Evolutionary conservation across 2,329 filamentous ascomycete species (phyloP).

Genomic region (Ceratocystis cubensis): DNA sequence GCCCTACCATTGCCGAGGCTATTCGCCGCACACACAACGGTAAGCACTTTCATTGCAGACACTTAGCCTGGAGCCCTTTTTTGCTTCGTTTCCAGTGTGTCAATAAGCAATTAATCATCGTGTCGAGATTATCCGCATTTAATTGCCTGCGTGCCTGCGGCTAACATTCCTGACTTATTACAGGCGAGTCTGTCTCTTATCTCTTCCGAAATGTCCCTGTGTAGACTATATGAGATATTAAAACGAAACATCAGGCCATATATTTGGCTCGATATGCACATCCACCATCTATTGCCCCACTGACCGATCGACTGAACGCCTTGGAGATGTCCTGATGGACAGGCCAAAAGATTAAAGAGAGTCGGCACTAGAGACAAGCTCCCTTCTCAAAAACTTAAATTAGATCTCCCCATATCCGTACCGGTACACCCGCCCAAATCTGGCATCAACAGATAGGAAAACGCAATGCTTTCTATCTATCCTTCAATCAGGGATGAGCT

Average conservation of each 20-base stretch:
- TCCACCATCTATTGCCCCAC: neutral
- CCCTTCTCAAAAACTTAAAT: no score
- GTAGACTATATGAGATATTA: conserved; percentile 23
- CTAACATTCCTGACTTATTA: neutral
- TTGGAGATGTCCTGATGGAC: neutral
- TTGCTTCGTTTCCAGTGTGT: no score
- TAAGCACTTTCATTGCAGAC: conserved; percentile 24
- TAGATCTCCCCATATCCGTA: neutral
- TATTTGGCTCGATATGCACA: neutral
- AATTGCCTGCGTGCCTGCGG: neutral
- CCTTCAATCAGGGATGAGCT: neutral
- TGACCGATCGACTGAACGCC: neutral
- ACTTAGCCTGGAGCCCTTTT: neutral
- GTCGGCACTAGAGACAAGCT: no score
- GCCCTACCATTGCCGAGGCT: conserved; percentile 63
- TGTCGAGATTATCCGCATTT: neutral
- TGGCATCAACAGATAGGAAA: no score
- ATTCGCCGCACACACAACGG: conserved; percentile 58
- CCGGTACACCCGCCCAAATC: neutral
- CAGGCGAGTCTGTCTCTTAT: conserved; percentile 47
- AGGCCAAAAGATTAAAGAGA: neutral
- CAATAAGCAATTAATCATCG: no score
- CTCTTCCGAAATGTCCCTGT: conserved; percentile 55
- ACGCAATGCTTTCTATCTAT: neutral
- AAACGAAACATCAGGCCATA: neutral